A percentile compares a stretch with the other conserved stretches of the same genome.
These are phyloP conservation scores for Lichtheimia corymbifera DNA, from an alignment of 371 early-diverging fungal species.

Conservation along the genomic window DNA sequence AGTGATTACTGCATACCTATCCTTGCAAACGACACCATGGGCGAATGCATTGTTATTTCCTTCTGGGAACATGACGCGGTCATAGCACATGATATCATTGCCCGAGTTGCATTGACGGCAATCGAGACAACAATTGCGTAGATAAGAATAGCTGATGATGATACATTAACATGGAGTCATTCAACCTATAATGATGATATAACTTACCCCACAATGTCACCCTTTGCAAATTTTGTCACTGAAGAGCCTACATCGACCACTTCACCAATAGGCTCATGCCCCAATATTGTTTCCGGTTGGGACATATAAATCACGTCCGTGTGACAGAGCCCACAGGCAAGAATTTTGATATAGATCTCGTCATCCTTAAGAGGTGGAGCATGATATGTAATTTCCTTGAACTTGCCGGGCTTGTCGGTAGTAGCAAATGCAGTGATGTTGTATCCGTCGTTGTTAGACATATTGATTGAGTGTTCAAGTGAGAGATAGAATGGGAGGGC, in stretches of 20 bases:
- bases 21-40: conserved; percentile 44
- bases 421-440: conserved; percentile 18
- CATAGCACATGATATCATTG: conserved; percentile 43
- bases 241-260: conserved; percentile 42
- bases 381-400: conserved; percentile 22
- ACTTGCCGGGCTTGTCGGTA: conserved; percentile 18
- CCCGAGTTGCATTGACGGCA: conserved; percentile 49
- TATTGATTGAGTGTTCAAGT: not conserved
- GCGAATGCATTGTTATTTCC: conserved; percentile 53
- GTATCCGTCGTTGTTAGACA: conserved; percentile 8
- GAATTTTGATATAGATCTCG: conserved; percentile 44
- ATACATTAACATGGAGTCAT: not conserved
- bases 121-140: conserved; percentile 44
- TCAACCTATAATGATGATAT: not conserved
- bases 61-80: conserved; percentile 50
- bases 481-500: no score
- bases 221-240: conserved; percentile 48
- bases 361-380: conserved; percentile 16
- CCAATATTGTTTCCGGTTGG: conserved; percentile 27
- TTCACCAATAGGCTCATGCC: conserved; percentile 56
- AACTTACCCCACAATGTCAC: conserved; percentile 53
- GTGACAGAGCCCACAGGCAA: conserved; percentile 57
- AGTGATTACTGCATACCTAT: conserved; percentile 21
- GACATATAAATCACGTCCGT: conserved; percentile 44
- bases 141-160: conserved; percentile 24